Conservation (phyloP, 208 protist species). For the Wallacemonas sp. region DNA sequence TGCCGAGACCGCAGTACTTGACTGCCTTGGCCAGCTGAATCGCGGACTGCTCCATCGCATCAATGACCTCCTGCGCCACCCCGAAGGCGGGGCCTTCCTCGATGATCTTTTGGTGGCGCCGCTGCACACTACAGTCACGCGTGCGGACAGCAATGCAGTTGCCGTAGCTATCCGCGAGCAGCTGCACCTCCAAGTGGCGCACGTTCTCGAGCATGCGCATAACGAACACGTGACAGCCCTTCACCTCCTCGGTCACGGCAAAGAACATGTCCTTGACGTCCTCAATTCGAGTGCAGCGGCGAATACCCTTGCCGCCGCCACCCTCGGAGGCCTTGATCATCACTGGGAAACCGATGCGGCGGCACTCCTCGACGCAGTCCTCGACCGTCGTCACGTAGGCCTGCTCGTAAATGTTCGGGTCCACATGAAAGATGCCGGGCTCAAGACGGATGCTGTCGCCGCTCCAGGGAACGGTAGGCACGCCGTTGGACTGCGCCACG, state of each 20-base stretch:
- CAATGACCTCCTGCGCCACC: conserved; percentile 75
- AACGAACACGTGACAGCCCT: conserved; percentile 97
- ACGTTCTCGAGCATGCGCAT: conserved; percentile 95
- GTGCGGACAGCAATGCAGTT: conserved; percentile 94
- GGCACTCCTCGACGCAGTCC: conserved; percentile 86
- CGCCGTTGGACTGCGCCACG: conserved; percentile 95
- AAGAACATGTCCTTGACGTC: conserved; percentile 89
- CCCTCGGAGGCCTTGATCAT: conserved; percentile 99
- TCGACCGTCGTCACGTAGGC: conserved; percentile 92
- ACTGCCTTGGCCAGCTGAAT: conserved; percentile 93
- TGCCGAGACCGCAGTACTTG: conserved; percentile 94
- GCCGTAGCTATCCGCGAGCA: conserved; percentile 95
- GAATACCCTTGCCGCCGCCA: conserved; percentile 98
- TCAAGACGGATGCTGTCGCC: conserved; percentile 63
- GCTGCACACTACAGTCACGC: conserved; percentile 98
- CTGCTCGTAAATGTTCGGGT: conserved; percentile 78
- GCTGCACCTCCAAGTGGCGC: conserved; percentile 97
- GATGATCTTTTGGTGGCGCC: conserved; percentile 98
- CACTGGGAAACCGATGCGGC: conserved; percentile 95
- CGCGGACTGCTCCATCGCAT: conserved; percentile 93
- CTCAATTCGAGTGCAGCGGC: conserved; percentile 79
- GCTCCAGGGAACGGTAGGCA: conserved; percentile 95
- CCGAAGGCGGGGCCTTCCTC: conserved; percentile 96
- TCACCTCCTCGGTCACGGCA: conserved; percentile 94
- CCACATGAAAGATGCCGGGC: conserved; percentile 67